Evolutionary conservation across 2,329 filamentous ascomycete species (phyloP).

Genomic region (Karstenula rhodostoma): DNA sequence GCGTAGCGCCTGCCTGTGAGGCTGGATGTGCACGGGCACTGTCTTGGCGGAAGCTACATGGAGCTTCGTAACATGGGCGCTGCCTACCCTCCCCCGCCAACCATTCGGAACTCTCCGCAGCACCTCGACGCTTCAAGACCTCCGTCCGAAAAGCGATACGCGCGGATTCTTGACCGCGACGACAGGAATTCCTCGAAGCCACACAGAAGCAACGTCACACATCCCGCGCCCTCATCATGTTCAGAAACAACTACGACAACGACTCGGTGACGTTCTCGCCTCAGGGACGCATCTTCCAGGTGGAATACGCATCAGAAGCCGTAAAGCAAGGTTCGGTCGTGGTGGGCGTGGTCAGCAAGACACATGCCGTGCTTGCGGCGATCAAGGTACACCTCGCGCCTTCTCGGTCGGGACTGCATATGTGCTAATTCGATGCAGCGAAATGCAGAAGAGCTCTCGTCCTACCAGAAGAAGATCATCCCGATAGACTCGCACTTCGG

Average conservation of each 20-base stretch:
- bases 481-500: constrained; percentile 94
- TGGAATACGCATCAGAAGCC: constrained; percentile 98
- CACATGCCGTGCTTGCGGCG: constrained; percentile 92
- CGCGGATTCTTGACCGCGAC: background rate
- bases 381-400: constrained; percentile 75
- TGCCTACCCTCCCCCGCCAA: constrained; percentile 16
- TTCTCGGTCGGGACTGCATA: background rate
- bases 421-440: constrained; percentile 64
- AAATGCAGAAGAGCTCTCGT: constrained; percentile 98
- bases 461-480: constrained; percentile 99
- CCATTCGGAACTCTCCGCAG: constrained; percentile 1
- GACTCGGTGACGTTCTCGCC: constrained; percentile 99
- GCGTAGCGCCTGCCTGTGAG: constrained; percentile 26
- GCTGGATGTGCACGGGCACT: constrained; percentile 23
- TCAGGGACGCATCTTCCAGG: constrained; percentile 99
- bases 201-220: constrained; percentile 20
- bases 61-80: constrained; percentile 35
- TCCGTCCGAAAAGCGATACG: background rate
- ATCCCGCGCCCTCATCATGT: constrained; percentile 71
- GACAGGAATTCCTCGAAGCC: background rate
- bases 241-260: constrained; percentile 99
- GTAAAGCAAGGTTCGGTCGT: constrained; percentile 99
- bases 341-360: constrained; percentile 96
- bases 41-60: constrained; percentile 31
- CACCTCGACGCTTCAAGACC: background rate